These are phyloP conservation scores for Austroboletus novae-zelandiae DNA, from an alignment of 1,284 basidiomycete species.

Conservation along the genomic window DNA sequence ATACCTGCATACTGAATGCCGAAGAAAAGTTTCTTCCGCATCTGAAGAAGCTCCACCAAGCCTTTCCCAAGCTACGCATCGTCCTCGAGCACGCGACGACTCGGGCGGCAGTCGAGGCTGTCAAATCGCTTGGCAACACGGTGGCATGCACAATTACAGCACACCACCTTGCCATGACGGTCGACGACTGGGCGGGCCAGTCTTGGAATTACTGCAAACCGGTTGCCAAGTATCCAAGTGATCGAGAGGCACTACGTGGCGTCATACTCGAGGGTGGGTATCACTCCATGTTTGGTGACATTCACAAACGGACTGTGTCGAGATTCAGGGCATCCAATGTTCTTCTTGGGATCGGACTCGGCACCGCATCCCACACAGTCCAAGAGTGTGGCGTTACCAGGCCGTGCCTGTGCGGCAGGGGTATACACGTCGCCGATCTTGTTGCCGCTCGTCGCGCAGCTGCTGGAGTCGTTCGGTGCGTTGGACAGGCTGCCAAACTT, in stretches of 20 bases:
- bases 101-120: slow-evolving; percentile 88
- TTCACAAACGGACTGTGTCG: background rate
- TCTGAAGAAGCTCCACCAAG: slow-evolving; percentile 76
- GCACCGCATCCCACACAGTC: slow-evolving; percentile 87
- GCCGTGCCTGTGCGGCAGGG: slow-evolving; percentile 85
- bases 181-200: slow-evolving; percentile 98
- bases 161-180: slow-evolving; percentile 92
- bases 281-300: background rate
- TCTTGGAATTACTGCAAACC: slow-evolving; percentile 98
- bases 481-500: slow-evolving; percentile 80
- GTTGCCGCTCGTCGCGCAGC: slow-evolving; percentile 81
- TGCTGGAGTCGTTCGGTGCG: slow-evolving; percentile 85
- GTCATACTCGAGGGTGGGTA: slow-evolving; percentile 74
- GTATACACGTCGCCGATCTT: slow-evolving; percentile 91
- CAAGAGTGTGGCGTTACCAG: slow-evolving; percentile 77
- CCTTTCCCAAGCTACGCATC: slow-evolving; percentile 92
- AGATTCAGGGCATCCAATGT: slow-evolving; percentile 80
- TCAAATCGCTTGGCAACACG: slow-evolving; percentile 81
- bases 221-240: slow-evolving; percentile 94
- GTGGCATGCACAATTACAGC: slow-evolving; percentile 98
- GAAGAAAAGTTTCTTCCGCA: slow-evolving; percentile 91
- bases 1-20: slow-evolving; percentile 93
- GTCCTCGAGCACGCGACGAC: slow-evolving; percentile 99
- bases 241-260: slow-evolving; percentile 81
- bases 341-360: slow-evolving; percentile 98